phyloP scores from a whole-genome alignment of 2,329 filamentous ascomycete species.

The Cordyceps javanica region DNA sequence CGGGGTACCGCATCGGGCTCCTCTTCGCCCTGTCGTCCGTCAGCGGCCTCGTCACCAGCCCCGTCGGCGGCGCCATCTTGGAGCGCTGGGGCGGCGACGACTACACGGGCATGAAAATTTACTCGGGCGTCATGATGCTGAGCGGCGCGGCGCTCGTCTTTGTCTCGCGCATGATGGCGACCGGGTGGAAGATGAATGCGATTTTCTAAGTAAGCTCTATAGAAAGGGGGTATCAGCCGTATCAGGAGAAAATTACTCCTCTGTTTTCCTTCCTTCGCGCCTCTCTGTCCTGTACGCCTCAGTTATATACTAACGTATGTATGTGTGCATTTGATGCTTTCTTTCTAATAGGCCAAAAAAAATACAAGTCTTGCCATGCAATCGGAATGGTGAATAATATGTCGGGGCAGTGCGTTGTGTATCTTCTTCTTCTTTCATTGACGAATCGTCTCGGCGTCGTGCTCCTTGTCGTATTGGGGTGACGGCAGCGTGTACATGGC shows the following conservation, averaged over 20 bases:
- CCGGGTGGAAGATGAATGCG: constrained; percentile 17
- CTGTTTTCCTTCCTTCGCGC: not conserved
- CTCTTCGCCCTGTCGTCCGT: constrained; percentile 45
- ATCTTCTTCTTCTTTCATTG: not conserved
- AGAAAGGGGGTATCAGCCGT: constrained; percentile 14
- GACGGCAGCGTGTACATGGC: not conserved
- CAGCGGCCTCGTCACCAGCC: constrained; percentile 45
- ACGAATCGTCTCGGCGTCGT: not conserved
- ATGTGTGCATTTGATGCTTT: not conserved
- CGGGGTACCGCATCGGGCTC: constrained; percentile 41
- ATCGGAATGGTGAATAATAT: not conserved
- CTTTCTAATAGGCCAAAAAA: constrained; percentile 1
- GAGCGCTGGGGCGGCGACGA: constrained; percentile 14
- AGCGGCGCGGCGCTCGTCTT: constrained; percentile 19
- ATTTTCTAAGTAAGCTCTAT: constrained; percentile 17
- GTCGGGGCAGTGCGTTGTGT: not conserved
- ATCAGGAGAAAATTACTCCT: not conserved
- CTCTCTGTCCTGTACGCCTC: not conserved
- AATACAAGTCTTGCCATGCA: not conserved
- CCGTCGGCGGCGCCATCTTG: constrained; percentile 41
- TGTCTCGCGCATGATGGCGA: constrained; percentile 17
- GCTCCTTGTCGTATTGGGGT: not conserved
- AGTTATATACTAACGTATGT: not conserved
- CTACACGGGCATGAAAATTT: constrained; percentile 24
- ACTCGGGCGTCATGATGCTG: constrained; percentile 22